These are phyloP conservation scores for Aegilops speltoides DNA, from an alignment of 176 grass and related monocot genomes.

Conservation along the genomic window DNA sequence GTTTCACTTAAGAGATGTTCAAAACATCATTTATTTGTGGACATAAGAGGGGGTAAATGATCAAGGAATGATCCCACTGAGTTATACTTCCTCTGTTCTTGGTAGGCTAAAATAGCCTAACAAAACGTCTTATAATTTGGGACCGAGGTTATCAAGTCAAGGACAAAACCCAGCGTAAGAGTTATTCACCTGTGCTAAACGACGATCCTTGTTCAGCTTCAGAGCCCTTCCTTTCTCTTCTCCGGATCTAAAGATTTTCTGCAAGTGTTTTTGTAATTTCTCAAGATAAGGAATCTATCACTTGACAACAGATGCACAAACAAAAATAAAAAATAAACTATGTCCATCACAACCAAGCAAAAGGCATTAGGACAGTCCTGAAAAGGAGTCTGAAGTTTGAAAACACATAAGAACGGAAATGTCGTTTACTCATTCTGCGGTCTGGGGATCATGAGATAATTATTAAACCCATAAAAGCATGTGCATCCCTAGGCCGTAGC, in stretches of 20 bases:
- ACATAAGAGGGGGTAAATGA: neutral
- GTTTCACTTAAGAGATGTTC: neutral
- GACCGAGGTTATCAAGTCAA: no score
- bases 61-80: neutral
- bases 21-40: neutral
- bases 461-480: neutral
- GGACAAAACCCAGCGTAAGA: neutral
- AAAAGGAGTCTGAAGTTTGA: neutral
- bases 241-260: conserved; percentile 75
- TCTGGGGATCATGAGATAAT: no score
- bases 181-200: conserved; percentile 59
- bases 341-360: neutral
- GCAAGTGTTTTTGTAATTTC: conserved; percentile 20
- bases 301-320: neutral
- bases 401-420: neutral
- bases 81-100: no score
- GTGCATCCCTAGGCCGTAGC: neutral
- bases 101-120: no score
- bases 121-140: no score
- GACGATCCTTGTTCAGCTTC: conserved; percentile 81
- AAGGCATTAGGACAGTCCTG: neutral
- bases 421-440: neutral
- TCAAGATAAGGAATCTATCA: neutral
- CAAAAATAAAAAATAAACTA: neutral
- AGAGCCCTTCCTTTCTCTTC: conserved; percentile 73